These are phyloP conservation scores for Boletus edulis DNA, from an alignment of 768 basidiomycete genomes.

Conservation along the genomic window DNA sequence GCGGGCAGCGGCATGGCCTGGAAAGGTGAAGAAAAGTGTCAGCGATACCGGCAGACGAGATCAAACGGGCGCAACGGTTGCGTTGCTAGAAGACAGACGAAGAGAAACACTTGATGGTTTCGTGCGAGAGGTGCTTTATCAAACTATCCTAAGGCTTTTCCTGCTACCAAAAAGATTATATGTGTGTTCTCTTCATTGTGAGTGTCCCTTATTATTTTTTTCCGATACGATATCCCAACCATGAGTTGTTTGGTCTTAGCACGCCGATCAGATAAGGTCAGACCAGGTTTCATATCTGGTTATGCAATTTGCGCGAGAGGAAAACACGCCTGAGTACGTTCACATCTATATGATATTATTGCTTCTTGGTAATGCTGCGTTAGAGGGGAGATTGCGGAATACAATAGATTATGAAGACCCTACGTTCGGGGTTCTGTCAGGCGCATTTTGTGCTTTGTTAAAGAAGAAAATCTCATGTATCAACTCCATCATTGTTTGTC, in stretches of 20 bases:
- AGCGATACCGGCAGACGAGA: conserved; percentile 65
- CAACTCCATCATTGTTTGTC: too few species aligned
- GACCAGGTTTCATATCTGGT: conserved; percentile 95
- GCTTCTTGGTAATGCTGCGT: background rate
- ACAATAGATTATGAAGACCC: conserved; percentile 91
- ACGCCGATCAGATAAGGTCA: conserved; percentile 97
- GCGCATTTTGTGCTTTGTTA: conserved; percentile 87
- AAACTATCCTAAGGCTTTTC: conserved; percentile 84
- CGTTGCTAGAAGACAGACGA: conserved; percentile 75
- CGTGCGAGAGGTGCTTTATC: conserved; percentile 84
- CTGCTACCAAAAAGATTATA: conserved; percentile 92
- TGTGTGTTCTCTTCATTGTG: conserved; percentile 93
- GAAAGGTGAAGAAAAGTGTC: conserved; percentile 76
- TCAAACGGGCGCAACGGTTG: conserved; percentile 89
- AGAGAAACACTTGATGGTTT: conserved; percentile 94
- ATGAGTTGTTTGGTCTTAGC: conserved; percentile 74
- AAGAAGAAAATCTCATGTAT: conserved; percentile 69
- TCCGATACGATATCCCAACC: conserved; percentile 1
- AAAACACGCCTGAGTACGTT: conserved; percentile 89
- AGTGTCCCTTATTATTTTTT: conserved; percentile 27
- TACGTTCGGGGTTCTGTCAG: conserved; percentile 92
- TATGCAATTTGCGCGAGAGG: conserved; percentile 96
- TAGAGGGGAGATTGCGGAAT: conserved; percentile 74
- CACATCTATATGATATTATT: background rate
- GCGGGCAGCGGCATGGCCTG: conserved; percentile 91